Base-by-base conservation (phyloP, 2,329 filamentous ascomycete genomes). In the Calcarisporium arbuscula region DNA sequence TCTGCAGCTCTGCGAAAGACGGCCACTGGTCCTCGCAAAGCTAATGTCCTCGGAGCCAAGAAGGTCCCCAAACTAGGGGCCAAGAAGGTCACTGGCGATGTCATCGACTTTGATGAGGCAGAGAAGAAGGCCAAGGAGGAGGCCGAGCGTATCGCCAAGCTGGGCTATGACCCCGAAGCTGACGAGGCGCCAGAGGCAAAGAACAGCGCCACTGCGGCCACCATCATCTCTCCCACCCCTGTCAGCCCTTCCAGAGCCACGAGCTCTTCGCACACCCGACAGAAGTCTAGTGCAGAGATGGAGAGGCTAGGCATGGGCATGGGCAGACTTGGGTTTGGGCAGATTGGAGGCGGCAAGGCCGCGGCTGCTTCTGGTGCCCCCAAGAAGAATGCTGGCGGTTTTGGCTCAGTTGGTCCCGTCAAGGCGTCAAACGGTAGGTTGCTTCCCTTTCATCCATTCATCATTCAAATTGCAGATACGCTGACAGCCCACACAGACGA, bases 111-210 rank as follows among this genome's bases (percentile, higher is more conserved):
- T 52, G 92, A 98, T 45, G 92, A 90, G 59, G 92, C 89, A 4
- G 92, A 98, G 70, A 87, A 85, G 62, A 95, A 94, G 65, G 92
- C 92, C 28, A 94, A 90, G 60, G 92, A 96, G 62, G 92, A 98
- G 62, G 92, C 89, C 4, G 92, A 96, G 61, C 82, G 92, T 47
- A 92, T 95, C 55, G 88, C 83, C 57, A 95, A 94, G 64, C 70
- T 98, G 16, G 92, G 92, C 25, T 98, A 98, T 53, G 88, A 98
- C 51, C 87, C 89, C 1, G 84, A 95, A 44, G 89, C 87, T 15
- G 90, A 94, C 60, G 74, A 74, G 47, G 73, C 59, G 30, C 70
- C 71, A 49, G 68, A 52, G 9, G 59, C 62, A 9, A 59, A 57
- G 44, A 60, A 64, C 41, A 58, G 58, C 21, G 48, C 64, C 23